phyloP scores from a whole-genome alignment of 768 basidiomycete genomes.

The Nidula microcarpa region DNA sequence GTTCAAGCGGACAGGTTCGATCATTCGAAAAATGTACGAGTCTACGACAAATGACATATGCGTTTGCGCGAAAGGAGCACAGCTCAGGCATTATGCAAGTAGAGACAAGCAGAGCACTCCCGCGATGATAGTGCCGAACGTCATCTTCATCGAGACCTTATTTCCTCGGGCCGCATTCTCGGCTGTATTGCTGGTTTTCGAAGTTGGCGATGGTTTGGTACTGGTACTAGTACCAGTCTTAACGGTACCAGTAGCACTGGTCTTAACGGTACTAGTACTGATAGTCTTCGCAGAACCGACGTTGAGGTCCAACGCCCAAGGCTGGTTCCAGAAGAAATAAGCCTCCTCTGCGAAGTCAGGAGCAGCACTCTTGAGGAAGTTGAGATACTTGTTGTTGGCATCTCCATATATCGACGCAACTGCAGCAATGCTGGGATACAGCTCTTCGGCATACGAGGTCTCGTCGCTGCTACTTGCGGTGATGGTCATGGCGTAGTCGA shows the following conservation, averaged over 20 bases:
- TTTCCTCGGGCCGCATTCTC: too few species aligned
- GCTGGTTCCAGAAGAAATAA: conserved; percentile 55
- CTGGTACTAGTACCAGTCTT: too few species aligned
- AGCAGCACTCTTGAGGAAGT: conserved; percentile 36
- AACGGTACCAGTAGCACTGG: not conserved
- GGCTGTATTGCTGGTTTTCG: too few species aligned
- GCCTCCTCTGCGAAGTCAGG: conserved; percentile 38
- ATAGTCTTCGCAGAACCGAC: not conserved
- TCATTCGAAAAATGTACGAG: too few species aligned
- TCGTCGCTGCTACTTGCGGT: conserved; percentile 27
- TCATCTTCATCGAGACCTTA: too few species aligned
- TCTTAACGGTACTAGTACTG: not conserved
- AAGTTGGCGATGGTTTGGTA: too few species aligned
- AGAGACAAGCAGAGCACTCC: too few species aligned
- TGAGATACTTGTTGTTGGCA: conserved; percentile 49
- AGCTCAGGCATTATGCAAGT: too few species aligned
- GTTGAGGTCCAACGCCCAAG: conserved; percentile 27
- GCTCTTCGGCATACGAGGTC: conserved; percentile 38
- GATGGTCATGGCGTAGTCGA: conserved; percentile 54
- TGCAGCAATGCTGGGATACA: conserved; percentile 56
- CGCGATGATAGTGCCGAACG: too few species aligned
- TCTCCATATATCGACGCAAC: conserved; percentile 62
- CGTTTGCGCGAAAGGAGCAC: too few species aligned
- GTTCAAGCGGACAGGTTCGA: too few species aligned
- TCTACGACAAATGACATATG: too few species aligned